These are phyloP conservation scores for Glycine tomentella DNA, from an alignment of 306 rosid species.

Conservation along the genomic window DNA sequence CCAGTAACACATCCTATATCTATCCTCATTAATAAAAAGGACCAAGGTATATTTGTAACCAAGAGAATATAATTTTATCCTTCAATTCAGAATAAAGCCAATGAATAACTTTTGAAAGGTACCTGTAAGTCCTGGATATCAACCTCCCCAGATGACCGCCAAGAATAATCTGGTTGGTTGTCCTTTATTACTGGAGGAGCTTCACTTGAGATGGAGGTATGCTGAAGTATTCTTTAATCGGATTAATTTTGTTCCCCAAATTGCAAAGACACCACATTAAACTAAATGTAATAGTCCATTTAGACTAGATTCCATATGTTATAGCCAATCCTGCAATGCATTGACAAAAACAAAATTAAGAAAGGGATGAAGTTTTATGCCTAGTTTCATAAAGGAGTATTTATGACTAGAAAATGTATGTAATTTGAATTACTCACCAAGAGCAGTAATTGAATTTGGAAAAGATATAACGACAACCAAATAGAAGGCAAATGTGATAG, in stretches of 20 bases:
- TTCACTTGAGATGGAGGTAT: constrained; percentile 54
- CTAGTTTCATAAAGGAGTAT: not conserved
- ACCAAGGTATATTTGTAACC: not conserved
- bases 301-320: too few relatives aligned
- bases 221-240: constrained; percentile 60
- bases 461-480: constrained; percentile 65
- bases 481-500: constrained; percentile 26
- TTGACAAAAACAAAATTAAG: constrained; percentile 20
- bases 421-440: constrained; percentile 53
- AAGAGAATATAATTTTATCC: too few relatives aligned
- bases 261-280: constrained; percentile 48
- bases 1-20: too few relatives aligned
- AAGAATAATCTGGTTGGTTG: constrained; percentile 59
- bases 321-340: too few relatives aligned
- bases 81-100: not conserved
- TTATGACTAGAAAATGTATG: too few relatives aligned
- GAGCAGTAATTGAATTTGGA: constrained; percentile 60
- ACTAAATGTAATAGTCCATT: too few relatives aligned
- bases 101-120: not conserved
- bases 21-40: not conserved
- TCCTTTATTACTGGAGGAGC: constrained; percentile 64
- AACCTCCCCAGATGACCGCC: constrained; percentile 70
- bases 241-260: constrained; percentile 69
- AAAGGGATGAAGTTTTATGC: not conserved
- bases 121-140: constrained; percentile 67